Conservation (phyloP, 441 rosid genomes). For the Brassica hybrid region DNA sequence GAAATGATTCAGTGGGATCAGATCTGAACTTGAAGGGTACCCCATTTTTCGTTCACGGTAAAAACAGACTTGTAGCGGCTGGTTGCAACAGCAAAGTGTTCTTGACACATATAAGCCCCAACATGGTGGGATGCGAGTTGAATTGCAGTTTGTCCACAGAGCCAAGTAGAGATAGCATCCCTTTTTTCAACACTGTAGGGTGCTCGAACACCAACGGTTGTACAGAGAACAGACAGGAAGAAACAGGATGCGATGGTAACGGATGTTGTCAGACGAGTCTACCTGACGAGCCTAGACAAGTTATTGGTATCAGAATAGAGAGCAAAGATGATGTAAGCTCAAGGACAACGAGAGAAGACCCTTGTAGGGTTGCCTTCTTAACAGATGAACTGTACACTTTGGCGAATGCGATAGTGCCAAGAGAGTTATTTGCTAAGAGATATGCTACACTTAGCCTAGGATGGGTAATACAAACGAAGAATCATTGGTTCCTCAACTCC, state of each 20-base stretch:
- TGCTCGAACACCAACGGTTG: not conserved
- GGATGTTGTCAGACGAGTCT: constrained; percentile 30
- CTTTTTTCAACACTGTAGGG: not conserved
- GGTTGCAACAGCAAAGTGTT: constrained; percentile 45
- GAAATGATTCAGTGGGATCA: not conserved
- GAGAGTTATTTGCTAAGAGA: not conserved
- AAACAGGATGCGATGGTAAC: constrained; percentile 12
- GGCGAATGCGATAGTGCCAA: not conserved
- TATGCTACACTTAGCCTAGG: constrained; percentile 9
- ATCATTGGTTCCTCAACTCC: not conserved
- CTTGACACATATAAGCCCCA: constrained; percentile 28
- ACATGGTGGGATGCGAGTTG: constrained; percentile 37
- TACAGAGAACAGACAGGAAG: not conserved
- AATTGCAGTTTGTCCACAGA: not conserved
- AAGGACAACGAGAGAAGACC: not conserved
- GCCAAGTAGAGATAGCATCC: not conserved
- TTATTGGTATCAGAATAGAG: constrained; percentile 21
- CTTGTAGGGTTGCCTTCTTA: constrained; percentile 37
- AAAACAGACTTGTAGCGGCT: constrained; percentile 33
- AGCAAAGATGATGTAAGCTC: constrained; percentile 1
- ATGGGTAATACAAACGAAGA: constrained; percentile 11
- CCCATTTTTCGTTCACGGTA: constrained; percentile 18
- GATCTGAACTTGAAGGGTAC: constrained; percentile 31
- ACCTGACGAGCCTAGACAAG: constrained; percentile 13
- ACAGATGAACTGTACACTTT: constrained; percentile 7